Evolutionary conservation across 2,329 filamentous ascomycete species (phyloP).

Genomic region (Remersonia thermophila): DNA sequence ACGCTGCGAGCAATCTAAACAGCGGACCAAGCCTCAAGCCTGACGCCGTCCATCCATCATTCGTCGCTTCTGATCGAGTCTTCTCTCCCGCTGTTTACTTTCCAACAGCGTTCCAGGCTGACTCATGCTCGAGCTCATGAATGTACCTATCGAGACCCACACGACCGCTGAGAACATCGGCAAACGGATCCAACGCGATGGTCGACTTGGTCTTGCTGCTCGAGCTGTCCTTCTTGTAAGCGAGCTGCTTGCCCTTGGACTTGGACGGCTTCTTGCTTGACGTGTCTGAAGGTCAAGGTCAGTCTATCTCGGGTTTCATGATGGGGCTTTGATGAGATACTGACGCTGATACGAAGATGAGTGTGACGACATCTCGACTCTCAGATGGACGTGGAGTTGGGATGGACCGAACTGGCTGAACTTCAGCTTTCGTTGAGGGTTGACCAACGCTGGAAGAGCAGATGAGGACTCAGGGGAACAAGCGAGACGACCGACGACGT

Average conservation of each 20-base stretch:
- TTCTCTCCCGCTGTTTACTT: too few species aligned
- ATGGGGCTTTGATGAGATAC: too few species aligned
- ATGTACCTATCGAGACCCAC: conserved; percentile 4
- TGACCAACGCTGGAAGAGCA: too few species aligned
- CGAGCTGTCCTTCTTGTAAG: background rate
- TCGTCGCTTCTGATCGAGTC: too few species aligned
- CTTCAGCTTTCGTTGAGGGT: background rate
- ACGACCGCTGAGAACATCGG: conserved; percentile 4
- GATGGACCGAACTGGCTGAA: background rate
- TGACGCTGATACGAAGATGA: too few species aligned
- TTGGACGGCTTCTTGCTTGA: background rate
- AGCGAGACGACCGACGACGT: too few species aligned
- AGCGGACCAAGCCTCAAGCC: too few species aligned
- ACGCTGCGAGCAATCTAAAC: too few species aligned
- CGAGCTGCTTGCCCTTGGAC: conserved; percentile 1
- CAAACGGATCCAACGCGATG: background rate
- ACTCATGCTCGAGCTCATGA: conserved; percentile 1
- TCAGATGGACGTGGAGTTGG: background rate
- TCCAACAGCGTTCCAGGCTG: conserved; percentile 5
- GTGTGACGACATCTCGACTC: background rate
- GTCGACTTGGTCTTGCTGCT: background rate
- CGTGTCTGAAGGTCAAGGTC: too few species aligned
- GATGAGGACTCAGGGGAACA: too few species aligned
- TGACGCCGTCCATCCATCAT: too few species aligned
- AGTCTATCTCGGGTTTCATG: too few species aligned